Base-by-base conservation (phyloP, 345 rosid species). In the Moricandia moricandioides region DNA sequence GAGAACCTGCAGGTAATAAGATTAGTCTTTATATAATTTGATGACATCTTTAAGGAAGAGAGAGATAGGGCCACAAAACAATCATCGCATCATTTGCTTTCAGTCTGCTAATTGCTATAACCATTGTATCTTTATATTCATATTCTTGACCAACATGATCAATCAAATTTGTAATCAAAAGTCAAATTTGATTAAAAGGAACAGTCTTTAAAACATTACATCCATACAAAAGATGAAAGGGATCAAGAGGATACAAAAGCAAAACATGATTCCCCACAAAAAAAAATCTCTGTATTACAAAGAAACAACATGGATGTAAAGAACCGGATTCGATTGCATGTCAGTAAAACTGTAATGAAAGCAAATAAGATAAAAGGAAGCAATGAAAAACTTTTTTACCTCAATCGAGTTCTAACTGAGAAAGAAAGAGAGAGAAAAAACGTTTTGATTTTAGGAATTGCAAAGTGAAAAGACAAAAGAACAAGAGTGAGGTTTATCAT, bases 401-500 rank as follows among this genome's bases (percentile, higher is more conserved):
- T 75, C 31, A 40, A 59, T 34, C 4, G 4, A 49, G 39, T n/a
- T 14, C 56, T 9, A 7, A 59, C 40, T 45, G 62, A 65, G 8
- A 43, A 16, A 69, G 12, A 51, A 51, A 17, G 55, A 10, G 51
- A 33, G n/a, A 10, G n/a, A 14, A 14, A 57, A 9, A 9, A 30
- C 27, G 54, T 31, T 55, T 10, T 58, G 72, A 33, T 10, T 75
- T 49, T 16, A 67, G 43, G 60, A 51, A 60, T 67, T 60, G 56
- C 24, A 34, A 51, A n/a, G n/a, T n/a, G 69, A 66, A n/a, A 57
- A 73, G 77, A 74, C 51, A 40, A 14, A 14, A 65, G 24, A 16
- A 16, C 24, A 49, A 49, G 74, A 49, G 74, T 75, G 79, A 68
- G 43, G 56, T 60, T 61, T 68, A 16, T 51, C 24, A 60, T 33